These are phyloP conservation scores for Cardamine resedifolia DNA, from an alignment of 345 rosid genomes.

Conservation along the genomic window DNA sequence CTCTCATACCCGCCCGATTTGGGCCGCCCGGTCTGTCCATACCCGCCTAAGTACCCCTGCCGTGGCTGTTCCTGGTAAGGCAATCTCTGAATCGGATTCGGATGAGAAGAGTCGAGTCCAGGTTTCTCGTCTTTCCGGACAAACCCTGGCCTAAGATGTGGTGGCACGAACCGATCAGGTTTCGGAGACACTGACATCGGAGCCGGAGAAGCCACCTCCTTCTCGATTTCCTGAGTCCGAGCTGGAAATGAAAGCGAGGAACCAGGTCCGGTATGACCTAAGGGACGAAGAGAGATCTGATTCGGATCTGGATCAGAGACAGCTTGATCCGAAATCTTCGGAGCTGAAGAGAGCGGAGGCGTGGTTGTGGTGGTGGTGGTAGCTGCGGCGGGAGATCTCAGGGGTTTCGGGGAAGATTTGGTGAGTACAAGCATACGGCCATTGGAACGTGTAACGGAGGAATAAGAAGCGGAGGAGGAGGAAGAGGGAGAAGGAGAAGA, in stretches of 20 bases:
- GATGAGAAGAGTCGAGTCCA: slow-evolving; percentile 25
- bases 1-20: slow-evolving; percentile 68
- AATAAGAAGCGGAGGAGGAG: slow-evolving; percentile 43
- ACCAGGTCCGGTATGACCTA: slow-evolving; percentile 52
- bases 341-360: slow-evolving; percentile 30
- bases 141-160: slow-evolving; percentile 94
- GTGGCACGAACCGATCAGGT: slow-evolving; percentile 69
- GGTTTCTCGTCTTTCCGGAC: slow-evolving; percentile 62
- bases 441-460: slow-evolving; percentile 51
- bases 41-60: slow-evolving; percentile 41
- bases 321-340: slow-evolving; percentile 32
- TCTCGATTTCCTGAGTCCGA: slow-evolving; percentile 33
- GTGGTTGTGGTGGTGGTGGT: slow-evolving; percentile 13
- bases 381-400: slow-evolving; percentile 15
- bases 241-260: slow-evolving; percentile 37
- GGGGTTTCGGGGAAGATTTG: slow-evolving; percentile 62
- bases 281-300: slow-evolving; percentile 66
- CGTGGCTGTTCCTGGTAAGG: slow-evolving; percentile 22
- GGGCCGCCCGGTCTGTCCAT: slow-evolving; percentile 63
- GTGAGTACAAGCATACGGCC: slow-evolving; percentile 94
- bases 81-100: slow-evolving; percentile 5
- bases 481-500: slow-evolving; percentile 48
- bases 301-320: slow-evolving; percentile 36
- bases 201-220: slow-evolving; percentile 23
- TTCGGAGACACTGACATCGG: slow-evolving; percentile 41